Evolutionary conservation across 257 asterid genomes (phyloP).

Genomic region (Przewalskia tangutica): DNA sequence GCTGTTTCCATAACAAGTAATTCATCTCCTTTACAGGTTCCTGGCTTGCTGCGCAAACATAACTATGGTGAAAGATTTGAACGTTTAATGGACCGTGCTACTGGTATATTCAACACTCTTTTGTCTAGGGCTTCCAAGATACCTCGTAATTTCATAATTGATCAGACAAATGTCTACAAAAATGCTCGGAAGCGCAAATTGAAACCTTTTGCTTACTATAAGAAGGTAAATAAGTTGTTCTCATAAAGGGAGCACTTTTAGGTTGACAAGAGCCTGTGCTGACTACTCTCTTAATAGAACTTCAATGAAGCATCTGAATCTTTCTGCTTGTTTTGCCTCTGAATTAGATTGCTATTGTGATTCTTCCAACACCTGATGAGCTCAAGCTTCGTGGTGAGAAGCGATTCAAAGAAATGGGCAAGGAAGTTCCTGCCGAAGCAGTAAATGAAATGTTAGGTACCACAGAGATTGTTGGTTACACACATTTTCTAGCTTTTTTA

Average conservation of each 20-base stretch:
- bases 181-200: slow-evolving; percentile 48
- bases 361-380: slow-evolving; percentile 40
- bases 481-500: slow-evolving; percentile 2
- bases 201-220: slow-evolving; percentile 38
- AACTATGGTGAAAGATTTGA: slow-evolving; percentile 29
- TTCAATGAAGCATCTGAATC: background rate
- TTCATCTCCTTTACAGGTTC: slow-evolving; percentile 29
- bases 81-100: slow-evolving; percentile 43
- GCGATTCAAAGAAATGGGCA: slow-evolving; percentile 43
- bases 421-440: slow-evolving; percentile 38
- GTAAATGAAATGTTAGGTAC: slow-evolving; percentile 50
- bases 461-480: background rate
- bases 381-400: slow-evolving; percentile 36
- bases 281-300: background rate
- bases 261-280: background rate
- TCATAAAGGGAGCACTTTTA: background rate
- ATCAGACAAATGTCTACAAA: slow-evolving; percentile 48
- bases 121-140: slow-evolving; percentile 48
- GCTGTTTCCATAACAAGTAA: background rate
- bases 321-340: background rate
- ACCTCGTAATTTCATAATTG: slow-evolving; percentile 51
- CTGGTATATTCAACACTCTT: slow-evolving; percentile 40
- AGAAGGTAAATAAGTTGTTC: slow-evolving; percentile 24
- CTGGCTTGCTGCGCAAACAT: slow-evolving; percentile 30
- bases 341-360: slow-evolving; percentile 49